phyloP scores from a whole-genome alignment of 2,329 filamentous ascomycete species.

The Achaetomium macrosporum region DNA sequence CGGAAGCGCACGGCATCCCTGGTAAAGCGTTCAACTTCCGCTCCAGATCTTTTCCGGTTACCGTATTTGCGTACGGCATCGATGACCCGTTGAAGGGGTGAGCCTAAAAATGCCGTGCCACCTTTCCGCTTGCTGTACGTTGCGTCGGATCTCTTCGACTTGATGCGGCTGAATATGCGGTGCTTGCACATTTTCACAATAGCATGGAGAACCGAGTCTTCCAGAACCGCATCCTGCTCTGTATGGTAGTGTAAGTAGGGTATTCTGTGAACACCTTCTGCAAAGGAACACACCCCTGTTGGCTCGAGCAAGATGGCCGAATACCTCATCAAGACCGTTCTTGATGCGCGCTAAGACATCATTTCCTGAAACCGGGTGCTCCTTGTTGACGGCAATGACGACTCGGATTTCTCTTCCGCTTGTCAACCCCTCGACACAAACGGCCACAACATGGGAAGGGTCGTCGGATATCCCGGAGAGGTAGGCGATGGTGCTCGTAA shows the following conservation, averaged over 20 bases:
- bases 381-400: slow-evolving; percentile 20
- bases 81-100: neutral
- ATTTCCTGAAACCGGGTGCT: neutral
- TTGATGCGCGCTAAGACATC: slow-evolving; percentile 10
- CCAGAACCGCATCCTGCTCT: neutral
- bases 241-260: neutral
- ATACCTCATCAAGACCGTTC: slow-evolving; percentile 13
- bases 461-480: slow-evolving; percentile 17
- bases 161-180: slow-evolving; percentile 13
- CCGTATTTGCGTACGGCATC: neutral
- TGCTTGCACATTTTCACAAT: slow-evolving; percentile 13
- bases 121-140: neutral
- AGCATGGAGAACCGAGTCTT: slow-evolving; percentile 7
- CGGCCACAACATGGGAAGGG: slow-evolving; percentile 15
- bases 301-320: slow-evolving; percentile 8
- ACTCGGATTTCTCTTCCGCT: slow-evolving; percentile 4
- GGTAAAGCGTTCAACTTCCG: slow-evolving; percentile 3
- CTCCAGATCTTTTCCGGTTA: neutral
- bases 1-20: neutral
- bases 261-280: neutral
- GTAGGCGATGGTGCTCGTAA: slow-evolving; percentile 15
- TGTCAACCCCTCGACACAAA: slow-evolving; percentile 15
- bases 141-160: neutral
- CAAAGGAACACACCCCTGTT: slow-evolving; percentile 4
- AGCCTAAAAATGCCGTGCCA: neutral